phyloP scores from a whole-genome alignment of 768 basidiomycete genomes.

The Suillus lakei region DNA sequence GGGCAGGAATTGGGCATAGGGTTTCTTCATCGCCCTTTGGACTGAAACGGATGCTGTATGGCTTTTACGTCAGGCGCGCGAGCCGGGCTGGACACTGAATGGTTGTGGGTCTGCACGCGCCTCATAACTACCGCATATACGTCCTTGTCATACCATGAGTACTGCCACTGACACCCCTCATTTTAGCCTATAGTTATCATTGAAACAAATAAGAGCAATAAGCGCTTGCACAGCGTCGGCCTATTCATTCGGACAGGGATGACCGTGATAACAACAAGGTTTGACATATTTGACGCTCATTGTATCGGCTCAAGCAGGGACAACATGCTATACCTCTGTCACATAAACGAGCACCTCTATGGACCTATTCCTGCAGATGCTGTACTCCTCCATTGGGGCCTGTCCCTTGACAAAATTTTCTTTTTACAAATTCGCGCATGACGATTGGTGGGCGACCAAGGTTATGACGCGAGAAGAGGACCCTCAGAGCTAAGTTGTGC shows the following conservation, averaged over 20 bases:
- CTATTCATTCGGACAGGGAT: not conserved
- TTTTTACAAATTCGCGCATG: not conserved
- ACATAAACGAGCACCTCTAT: not conserved
- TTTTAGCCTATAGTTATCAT: not conserved
- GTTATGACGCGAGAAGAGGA: not conserved
- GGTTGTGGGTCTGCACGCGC: not conserved
- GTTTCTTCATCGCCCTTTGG: not conserved
- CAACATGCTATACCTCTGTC: not conserved
- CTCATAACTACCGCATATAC: not conserved
- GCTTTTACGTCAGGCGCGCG: not conserved
- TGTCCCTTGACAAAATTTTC: not conserved
- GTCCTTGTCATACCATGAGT: not conserved
- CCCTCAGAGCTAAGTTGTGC: not conserved
- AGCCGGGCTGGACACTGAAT: not conserved
- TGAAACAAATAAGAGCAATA: not conserved
- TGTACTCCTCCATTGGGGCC: not conserved
- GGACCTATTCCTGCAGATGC: not conserved
- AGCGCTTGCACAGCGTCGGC: not conserved
- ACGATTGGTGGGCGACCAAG: not conserved
- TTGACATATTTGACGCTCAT: not conserved
- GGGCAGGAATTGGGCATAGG: slow-evolving; percentile 46
- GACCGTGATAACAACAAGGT: not conserved
- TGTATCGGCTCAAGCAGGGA: not conserved
- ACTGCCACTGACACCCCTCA: not conserved
- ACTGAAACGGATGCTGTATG: not conserved